phyloP scores from a whole-genome alignment of 1,284 basidiomycete species.

The Sporisorium iseilematis-ciliati region DNA sequence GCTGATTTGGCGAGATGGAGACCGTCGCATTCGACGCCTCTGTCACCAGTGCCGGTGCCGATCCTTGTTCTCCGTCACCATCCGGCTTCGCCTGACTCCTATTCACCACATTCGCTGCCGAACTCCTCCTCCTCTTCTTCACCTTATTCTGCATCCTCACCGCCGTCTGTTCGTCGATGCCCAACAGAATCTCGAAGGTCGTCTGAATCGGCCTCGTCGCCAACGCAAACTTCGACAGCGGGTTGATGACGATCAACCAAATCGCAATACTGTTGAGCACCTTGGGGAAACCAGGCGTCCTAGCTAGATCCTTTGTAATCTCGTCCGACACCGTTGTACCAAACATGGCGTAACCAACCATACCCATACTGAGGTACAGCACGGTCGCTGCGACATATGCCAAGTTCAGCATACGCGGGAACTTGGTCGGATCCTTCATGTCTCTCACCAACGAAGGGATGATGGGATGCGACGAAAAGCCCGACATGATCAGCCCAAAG shows the following conservation, averaged over 20 bases:
- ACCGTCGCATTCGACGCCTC: constrained; percentile 21
- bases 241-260: constrained; percentile 88
- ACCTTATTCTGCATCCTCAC: constrained; percentile 14
- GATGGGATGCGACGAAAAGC: constrained; percentile 93
- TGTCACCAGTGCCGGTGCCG: background rate
- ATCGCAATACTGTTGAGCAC: constrained; percentile 81
- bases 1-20: constrained; percentile 35
- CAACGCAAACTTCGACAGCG: constrained; percentile 83
- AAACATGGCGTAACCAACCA: constrained; percentile 86
- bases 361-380: constrained; percentile 84
- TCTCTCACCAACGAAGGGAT: constrained; percentile 90
- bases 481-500: constrained; percentile 95
- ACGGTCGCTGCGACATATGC: constrained; percentile 87
- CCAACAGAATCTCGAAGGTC: constrained; percentile 64
- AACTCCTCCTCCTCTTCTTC: constrained; percentile 17
- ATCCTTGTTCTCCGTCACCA: background rate
- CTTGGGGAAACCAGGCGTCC: constrained; percentile 80
- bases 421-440: constrained; percentile 85
- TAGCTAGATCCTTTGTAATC: constrained; percentile 86
- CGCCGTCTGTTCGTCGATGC: constrained; percentile 52
- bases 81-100: background rate
- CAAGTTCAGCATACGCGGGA: constrained; percentile 84
- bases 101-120: background rate
- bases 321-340: constrained; percentile 74
- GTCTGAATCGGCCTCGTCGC: constrained; percentile 77